Percentiles rank a stretch among this genome's conserved stretches.
These are phyloP conservation scores for Podila minutissima DNA, from an alignment of 192 early-diverging fungal species.

Conservation along the genomic window DNA sequence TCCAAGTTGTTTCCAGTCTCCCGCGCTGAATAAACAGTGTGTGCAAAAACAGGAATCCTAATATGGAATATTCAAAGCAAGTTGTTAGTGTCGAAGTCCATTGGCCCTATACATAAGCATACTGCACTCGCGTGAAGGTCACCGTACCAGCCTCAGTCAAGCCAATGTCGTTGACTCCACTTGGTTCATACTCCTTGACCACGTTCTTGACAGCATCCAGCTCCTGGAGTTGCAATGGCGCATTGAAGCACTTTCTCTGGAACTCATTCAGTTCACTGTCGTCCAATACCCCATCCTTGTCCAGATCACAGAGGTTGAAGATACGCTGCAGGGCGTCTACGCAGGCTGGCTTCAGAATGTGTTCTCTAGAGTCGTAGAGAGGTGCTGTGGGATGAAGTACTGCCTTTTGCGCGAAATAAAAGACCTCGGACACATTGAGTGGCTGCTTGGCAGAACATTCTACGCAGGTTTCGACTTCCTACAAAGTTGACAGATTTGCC, in stretches of 20 bases:
- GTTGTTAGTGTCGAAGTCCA: not conserved
- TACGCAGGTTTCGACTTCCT: conserved; percentile 99
- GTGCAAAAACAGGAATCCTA: conserved; percentile 93
- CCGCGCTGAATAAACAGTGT: conserved; percentile 97
- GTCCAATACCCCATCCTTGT: conserved; percentile 92
- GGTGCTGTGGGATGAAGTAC: conserved; percentile 97
- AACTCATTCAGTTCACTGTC: conserved; percentile 98
- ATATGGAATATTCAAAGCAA: not conserved
- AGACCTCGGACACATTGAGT: conserved; percentile 98
- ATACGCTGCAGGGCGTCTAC: conserved; percentile 92
- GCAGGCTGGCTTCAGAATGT: conserved; percentile 90
- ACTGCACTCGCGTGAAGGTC: not conserved
- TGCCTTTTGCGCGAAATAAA: conserved; percentile 99
- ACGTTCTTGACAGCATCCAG: conserved; percentile 97
- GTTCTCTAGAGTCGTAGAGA: conserved; percentile 94
- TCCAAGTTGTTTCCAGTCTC: conserved; percentile 98
- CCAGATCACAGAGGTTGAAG: conserved; percentile 94
- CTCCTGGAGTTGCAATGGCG: conserved; percentile 94
- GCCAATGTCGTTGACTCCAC: conserved; percentile 86
- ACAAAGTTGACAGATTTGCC: not conserved
- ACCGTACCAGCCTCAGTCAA: conserved; percentile 83
- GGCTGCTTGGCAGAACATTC: conserved; percentile 98
- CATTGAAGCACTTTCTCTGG: conserved; percentile 96
- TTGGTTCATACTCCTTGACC: conserved; percentile 86
- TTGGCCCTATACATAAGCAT: no score